phyloP scores from a whole-genome alignment of 1,284 basidiomycete genomes.

The Calocybe gambosa region DNA sequence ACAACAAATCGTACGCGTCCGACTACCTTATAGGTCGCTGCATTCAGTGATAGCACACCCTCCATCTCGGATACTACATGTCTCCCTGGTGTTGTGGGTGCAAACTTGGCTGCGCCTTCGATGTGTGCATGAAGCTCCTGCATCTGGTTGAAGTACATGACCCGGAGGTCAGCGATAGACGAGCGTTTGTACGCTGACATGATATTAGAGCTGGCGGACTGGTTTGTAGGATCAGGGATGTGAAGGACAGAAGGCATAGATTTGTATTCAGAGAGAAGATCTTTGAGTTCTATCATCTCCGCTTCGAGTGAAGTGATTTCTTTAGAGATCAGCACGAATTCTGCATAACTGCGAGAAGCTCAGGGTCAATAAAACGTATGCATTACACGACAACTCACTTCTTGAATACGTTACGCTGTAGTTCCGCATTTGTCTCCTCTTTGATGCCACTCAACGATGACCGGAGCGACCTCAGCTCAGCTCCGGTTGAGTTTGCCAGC shows the following conservation, averaged over 20 bases:
- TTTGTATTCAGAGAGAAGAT: slow-evolving; percentile 91
- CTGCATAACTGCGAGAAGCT: slow-evolving; percentile 67
- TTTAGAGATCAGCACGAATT: slow-evolving; percentile 95
- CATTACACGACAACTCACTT: slow-evolving; percentile 51
- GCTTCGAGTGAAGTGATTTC: slow-evolving; percentile 96
- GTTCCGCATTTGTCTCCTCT: slow-evolving; percentile 61
- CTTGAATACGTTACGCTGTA: slow-evolving; percentile 85
- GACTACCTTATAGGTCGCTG: slow-evolving; percentile 92
- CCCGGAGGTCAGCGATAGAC: slow-evolving; percentile 87
- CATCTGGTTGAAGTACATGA: slow-evolving; percentile 93
- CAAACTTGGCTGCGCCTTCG: slow-evolving; percentile 95
- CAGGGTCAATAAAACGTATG: not conserved
- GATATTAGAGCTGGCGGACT: slow-evolving; percentile 34
- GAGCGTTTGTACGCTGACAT: slow-evolving; percentile 68
- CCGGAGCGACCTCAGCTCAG: slow-evolving; percentile 67
- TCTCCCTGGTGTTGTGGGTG: slow-evolving; percentile 84
- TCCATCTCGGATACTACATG: slow-evolving; percentile 89
- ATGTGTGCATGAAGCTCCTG: slow-evolving; percentile 86
- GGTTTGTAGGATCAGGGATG: slow-evolving; percentile 65
- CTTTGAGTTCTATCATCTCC: slow-evolving; percentile 96
- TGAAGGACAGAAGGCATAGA: slow-evolving; percentile 89
- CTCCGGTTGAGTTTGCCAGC: slow-evolving; percentile 75
- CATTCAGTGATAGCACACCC: slow-evolving; percentile 80
- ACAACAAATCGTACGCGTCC: slow-evolving; percentile 87
- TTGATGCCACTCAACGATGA: slow-evolving; percentile 61